A percentile compares a stretch with the other conserved stretches of the same genome.
Conservation (phyloP, 352 stramenopile species). For the Pythium rhizo-oryzae region DNA sequence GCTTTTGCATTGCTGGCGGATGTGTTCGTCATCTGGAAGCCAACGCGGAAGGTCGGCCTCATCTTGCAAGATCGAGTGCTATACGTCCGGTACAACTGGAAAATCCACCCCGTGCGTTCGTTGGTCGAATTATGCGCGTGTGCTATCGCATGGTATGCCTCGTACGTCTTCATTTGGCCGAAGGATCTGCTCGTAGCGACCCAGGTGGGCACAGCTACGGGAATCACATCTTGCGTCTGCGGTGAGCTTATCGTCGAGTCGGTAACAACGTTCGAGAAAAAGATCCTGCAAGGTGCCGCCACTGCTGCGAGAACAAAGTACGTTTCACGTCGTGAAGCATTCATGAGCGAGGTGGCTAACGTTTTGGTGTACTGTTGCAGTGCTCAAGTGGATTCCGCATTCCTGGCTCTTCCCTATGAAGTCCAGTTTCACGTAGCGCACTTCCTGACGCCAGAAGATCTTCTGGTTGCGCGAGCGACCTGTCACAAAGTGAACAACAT, state of each 20-base stretch:
- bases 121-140: conserved; percentile 60
- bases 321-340: conserved; percentile 12
- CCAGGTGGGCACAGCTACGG: conserved; percentile 73
- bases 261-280: conserved; percentile 63
- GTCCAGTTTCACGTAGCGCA: conserved; percentile 79
- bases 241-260: conserved; percentile 72
- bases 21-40: conserved; percentile 87
- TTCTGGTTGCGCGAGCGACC: conserved; percentile 69
- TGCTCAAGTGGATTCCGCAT: conserved; percentile 57
- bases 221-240: conserved; percentile 71
- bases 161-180: conserved; percentile 72
- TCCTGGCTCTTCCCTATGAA: conserved; percentile 81
- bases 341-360: not conserved
- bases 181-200: conserved; percentile 72
- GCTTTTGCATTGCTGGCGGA: conserved; percentile 78
- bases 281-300: conserved; percentile 45
- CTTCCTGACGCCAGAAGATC: conserved; percentile 76
- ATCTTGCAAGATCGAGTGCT: conserved; percentile 82
- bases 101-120: conserved; percentile 52
- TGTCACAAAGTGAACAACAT: conserved; percentile 86
- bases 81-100: conserved; percentile 61
- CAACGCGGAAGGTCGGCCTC: conserved; percentile 75
- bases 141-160: conserved; percentile 58
- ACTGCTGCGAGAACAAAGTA: conserved; percentile 23
- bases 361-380: conserved; percentile 33